Evolutionary conservation across 192 early-diverging fungal genomes (phyloP).

Genomic region (Spizellomyces punctatus): DNA sequence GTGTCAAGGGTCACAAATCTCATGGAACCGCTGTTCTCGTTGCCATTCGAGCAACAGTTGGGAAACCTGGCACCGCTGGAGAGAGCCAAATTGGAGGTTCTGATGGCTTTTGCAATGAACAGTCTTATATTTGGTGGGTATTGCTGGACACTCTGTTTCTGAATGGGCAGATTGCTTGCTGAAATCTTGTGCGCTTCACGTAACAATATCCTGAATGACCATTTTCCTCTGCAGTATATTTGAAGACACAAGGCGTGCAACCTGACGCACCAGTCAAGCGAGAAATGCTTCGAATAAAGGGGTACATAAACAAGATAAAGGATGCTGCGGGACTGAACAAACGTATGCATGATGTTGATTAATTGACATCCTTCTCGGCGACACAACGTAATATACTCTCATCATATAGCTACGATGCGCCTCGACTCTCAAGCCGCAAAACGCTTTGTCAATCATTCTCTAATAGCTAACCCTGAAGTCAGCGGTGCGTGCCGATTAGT

Average conservation of each 20-base stretch:
- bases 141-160: neutral
- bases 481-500: neutral
- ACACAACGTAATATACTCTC: neutral
- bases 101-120: slow-evolving; percentile 28
- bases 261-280: slow-evolving; percentile 22
- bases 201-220: neutral
- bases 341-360: slow-evolving; percentile 8
- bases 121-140: slow-evolving; percentile 27
- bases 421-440: slow-evolving; percentile 22
- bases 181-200: no score
- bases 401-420: neutral
- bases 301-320: slow-evolving; percentile 24
- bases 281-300: slow-evolving; percentile 26
- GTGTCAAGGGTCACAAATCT: neutral
- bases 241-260: slow-evolving; percentile 20
- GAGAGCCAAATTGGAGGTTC: slow-evolving; percentile 25
- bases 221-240: slow-evolving; percentile 23
- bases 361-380: neutral
- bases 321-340: slow-evolving; percentile 20
- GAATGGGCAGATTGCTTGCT: neutral
- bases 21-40: slow-evolving; percentile 13
- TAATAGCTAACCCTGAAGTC: slow-evolving; percentile 17
- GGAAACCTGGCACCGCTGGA: slow-evolving; percentile 10
- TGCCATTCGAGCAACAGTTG: slow-evolving; percentile 26
- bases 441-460: slow-evolving; percentile 17